Base-by-base conservation (phyloP, 2,329 filamentous ascomycete species). In the Claviceps purpurea region DNA sequence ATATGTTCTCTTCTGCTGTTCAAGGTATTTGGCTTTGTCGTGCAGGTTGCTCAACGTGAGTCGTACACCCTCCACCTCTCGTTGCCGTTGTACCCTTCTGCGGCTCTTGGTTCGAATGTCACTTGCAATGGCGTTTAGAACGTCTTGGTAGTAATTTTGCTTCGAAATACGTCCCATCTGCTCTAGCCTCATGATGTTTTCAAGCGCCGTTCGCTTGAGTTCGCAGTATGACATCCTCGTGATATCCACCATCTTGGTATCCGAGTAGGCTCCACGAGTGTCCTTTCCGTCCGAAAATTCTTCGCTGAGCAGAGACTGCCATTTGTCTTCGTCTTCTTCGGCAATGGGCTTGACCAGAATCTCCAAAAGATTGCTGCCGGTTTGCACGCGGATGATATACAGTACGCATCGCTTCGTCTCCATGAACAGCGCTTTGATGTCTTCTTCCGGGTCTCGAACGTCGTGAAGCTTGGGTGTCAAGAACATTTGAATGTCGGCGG, bases 71-170 rank as follows among this genome's bases (percentile, higher is more conserved):
- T 98, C 93, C 41, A 97, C 69, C 67, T 98, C 93, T 47, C 88
- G 84, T 64, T 95, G 86, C 54, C 93, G 81, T 67, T 98, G 91
- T 45, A 98, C 84, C 53, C 93, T 80, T 53, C 94, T 82, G 41
- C 90, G 84, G 69, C 95, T 95, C 77, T 98, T 98, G 55, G 90
- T 95, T 46, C 94, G 85, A 64, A 98, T 98, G 64, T 98, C 93
- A 52, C 94, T 79, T 2, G 93, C 93, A 61, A 98, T 96, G 56
- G 89, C 89, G 64, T 98, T 98, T 58, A 98, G 79, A n/a, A 98
- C 79, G 64, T 98, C 93, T 70, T 98, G 93, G 70, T 97, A 98
- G 64, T 87, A 82, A 68, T 98, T 97, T 62, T 89, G 76, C 64
- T 81, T 80, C n/a, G 84, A 89, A 60, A 98, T 90, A 62, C 90